These are phyloP conservation scores for Oleoguttula mirabilis DNA, from an alignment of 495 filamentous ascomycete species.

Conservation along the genomic window DNA sequence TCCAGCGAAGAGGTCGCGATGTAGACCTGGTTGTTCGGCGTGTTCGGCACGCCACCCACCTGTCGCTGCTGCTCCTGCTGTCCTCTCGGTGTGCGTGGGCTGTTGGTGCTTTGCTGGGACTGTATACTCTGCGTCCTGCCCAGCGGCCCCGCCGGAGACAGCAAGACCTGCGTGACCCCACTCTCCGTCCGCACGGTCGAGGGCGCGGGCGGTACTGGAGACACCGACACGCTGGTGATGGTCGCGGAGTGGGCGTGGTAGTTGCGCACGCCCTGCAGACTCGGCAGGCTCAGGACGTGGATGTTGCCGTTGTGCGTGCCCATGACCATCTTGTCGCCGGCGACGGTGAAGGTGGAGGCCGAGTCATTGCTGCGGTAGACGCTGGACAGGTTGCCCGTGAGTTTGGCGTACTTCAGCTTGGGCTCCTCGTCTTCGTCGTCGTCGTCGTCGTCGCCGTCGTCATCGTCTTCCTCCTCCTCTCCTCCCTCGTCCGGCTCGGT, in stretches of 20 bases:
- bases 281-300: slow-evolving; percentile 72
- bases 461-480: slow-evolving; percentile 2
- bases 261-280: slow-evolving; percentile 62
- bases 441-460: slow-evolving; percentile 54
- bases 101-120: background rate
- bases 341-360: slow-evolving; percentile 77
- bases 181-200: background rate
- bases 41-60: slow-evolving; percentile 47
- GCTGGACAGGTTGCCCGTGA: slow-evolving; percentile 64
- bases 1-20: slow-evolving; percentile 91
- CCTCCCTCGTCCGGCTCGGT: background rate
- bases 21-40: slow-evolving; percentile 74
- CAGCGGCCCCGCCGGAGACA: background rate
- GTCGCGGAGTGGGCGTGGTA: slow-evolving; percentile 90
- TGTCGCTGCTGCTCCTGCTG: slow-evolving; percentile 16
- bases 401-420: slow-evolving; percentile 75
- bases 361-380: slow-evolving; percentile 92
- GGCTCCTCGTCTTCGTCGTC: slow-evolving; percentile 94
- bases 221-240: slow-evolving; percentile 78
- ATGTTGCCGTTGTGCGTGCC: slow-evolving; percentile 97
- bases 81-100: background rate
- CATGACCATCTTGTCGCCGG: slow-evolving; percentile 93
- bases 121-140: background rate
- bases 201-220: slow-evolving; percentile 71
- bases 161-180: background rate